Percentiles rank a stretch among this genome's conserved stretches.
These are phyloP conservation scores for Acanthamoeba culbertsoni DNA, from an alignment of 208 protist genomes.

Conservation along the genomic window DNA sequence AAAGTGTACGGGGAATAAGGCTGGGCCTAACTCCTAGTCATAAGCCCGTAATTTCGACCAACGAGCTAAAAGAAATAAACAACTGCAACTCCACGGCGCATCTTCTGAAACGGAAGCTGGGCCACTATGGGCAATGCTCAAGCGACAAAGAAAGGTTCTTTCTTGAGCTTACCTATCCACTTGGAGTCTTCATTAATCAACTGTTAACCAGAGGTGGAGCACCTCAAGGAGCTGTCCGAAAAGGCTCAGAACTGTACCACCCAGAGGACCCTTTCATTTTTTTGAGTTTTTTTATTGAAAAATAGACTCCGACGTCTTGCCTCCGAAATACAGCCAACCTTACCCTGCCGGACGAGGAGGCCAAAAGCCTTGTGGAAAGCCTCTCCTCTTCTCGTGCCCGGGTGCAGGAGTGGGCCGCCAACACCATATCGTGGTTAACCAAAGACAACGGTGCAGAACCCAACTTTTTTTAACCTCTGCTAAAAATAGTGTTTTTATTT, in stretches of 20 bases:
- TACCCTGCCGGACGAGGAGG: not conserved
- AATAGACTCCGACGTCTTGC: not conserved
- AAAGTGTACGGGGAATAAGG: no score
- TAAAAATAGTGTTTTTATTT: not conserved
- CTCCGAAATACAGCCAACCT: not conserved
- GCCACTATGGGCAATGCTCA: not conserved
- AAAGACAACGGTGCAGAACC: not conserved
- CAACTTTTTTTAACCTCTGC: not conserved
- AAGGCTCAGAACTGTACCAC: not conserved
- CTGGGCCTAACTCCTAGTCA: no score
- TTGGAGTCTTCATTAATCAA: no score
- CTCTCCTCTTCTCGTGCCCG: not conserved
- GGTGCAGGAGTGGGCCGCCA: slow-evolving; percentile 15
- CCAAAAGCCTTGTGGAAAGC: not conserved
- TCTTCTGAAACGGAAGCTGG: not conserved
- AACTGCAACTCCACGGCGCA: not conserved
- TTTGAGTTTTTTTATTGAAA: not conserved
- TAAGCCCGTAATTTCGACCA: not conserved
- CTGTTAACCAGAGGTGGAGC: slow-evolving; percentile 32
- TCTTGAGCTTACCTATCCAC: no score
- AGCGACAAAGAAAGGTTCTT: not conserved
- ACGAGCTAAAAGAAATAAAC: not conserved
- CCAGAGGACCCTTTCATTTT: no score
- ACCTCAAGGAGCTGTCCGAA: not conserved
- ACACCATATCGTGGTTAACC: slow-evolving; percentile 32